A percentile compares a stretch with the other conserved stretches of the same genome.
Evolutionary conservation across 345 rosid genomes (phyloP).

Genomic region (Hibiscus trionum): DNA sequence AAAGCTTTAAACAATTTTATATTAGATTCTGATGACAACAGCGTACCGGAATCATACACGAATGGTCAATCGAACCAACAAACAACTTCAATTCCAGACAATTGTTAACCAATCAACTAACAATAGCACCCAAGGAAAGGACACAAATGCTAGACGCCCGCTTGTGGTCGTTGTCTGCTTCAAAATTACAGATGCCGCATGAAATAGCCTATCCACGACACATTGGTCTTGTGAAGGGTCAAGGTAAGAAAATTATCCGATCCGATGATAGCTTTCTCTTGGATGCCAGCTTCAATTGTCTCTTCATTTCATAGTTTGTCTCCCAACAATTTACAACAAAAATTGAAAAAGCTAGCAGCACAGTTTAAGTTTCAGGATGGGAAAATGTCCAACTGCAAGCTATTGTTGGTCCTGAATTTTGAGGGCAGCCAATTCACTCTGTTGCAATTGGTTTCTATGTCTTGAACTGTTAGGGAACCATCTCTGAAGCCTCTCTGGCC

Average conservation of each 20-base stretch:
- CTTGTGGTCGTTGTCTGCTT: background rate
- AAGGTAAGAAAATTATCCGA: background rate
- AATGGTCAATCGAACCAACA: background rate
- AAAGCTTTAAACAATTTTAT: background rate
- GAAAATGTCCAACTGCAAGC: slow-evolving; percentile 11
- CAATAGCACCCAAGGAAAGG: background rate
- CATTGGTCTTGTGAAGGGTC: background rate
- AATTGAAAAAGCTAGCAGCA: background rate
- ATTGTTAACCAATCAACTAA: slow-evolving; percentile 1
- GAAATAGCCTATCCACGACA: background rate
- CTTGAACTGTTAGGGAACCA: slow-evolving; percentile 51
- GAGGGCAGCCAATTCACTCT: slow-evolving; percentile 63
- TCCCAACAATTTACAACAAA: background rate
- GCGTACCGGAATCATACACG: background rate
- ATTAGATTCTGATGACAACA: background rate
- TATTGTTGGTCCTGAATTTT: slow-evolving; percentile 56
- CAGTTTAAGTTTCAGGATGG: slow-evolving; percentile 1
- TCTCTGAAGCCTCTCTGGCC: slow-evolving; percentile 62
- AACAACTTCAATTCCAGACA: background rate
- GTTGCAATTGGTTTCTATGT: slow-evolving; percentile 43
- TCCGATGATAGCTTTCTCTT: background rate
- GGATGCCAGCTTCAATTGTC: background rate
- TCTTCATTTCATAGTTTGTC: background rate
- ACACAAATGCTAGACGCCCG: background rate
- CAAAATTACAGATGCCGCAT: background rate